Evolutionary conservation across 495 filamentous ascomycete genomes (phyloP).

Genomic region (Neurospora sp.): DNA sequence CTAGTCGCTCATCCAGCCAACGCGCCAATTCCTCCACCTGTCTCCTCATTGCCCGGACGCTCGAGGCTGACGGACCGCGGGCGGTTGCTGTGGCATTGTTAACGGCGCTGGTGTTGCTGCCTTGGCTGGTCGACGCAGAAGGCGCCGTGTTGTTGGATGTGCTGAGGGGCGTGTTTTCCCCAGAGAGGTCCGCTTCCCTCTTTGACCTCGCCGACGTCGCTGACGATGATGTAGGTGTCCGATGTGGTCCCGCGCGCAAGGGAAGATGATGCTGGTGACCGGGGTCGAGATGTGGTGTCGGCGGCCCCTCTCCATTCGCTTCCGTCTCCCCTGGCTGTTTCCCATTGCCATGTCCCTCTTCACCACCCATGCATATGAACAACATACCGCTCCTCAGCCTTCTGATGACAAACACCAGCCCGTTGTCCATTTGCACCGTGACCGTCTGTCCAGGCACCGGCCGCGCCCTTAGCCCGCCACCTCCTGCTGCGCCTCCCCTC

Average conservation of each 20-base stretch:
- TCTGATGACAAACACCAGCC: slow-evolving; percentile 37
- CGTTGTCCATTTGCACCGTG: slow-evolving; percentile 37
- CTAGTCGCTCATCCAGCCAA: slow-evolving; percentile 34
- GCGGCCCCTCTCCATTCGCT: background rate
- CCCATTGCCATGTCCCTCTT: background rate
- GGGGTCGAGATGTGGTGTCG: background rate
- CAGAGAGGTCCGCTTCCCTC: background rate
- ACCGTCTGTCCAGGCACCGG: slow-evolving; percentile 15
- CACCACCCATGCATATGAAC: slow-evolving; percentile 44
- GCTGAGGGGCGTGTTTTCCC: background rate
- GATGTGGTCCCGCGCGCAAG: slow-evolving; percentile 24
- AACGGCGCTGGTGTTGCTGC: slow-evolving; percentile 2
- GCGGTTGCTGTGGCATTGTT: slow-evolving; percentile 6
- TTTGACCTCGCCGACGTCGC: background rate
- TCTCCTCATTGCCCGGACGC: slow-evolving; percentile 29
- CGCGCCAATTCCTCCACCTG: slow-evolving; percentile 39
- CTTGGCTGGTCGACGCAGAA: slow-evolving; percentile 16
- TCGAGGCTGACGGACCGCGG: slow-evolving; percentile 16
- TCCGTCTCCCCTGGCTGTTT: background rate
- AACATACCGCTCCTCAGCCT: slow-evolving; percentile 38
- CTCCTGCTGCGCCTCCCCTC: slow-evolving; percentile 1
- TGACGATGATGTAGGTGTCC: slow-evolving; percentile 23
- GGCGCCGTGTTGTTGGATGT: slow-evolving; percentile 1
- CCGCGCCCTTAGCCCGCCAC: background rate
- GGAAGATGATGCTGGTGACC: background rate